phyloP scores from a whole-genome alignment of 73 alveolate species.

The Durusdinium trenchii region DNA sequence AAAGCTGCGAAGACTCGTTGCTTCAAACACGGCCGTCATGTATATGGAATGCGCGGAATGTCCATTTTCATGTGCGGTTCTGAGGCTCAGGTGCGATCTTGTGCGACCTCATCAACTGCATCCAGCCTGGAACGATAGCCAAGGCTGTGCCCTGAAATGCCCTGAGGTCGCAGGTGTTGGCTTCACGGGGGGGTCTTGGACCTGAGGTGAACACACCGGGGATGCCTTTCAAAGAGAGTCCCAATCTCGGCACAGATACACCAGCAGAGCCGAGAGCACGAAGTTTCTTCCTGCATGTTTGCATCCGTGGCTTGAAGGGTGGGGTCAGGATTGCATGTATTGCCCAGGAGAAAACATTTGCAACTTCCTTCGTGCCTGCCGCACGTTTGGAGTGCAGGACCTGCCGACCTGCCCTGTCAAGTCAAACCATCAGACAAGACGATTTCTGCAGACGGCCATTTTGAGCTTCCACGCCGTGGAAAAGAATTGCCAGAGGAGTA shows the following conservation, averaged over 20 bases:
- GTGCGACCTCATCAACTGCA: slow-evolving; percentile 80
- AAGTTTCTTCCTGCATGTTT: neutral
- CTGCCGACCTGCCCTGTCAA: too few species aligned
- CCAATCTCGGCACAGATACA: neutral
- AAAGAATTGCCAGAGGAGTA: slow-evolving; percentile 12
- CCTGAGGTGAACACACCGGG: slow-evolving; percentile 72
- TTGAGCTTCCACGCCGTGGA: too few species aligned
- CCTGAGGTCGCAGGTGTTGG: too few species aligned
- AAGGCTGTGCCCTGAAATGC: too few species aligned
- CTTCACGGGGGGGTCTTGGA: too few species aligned
- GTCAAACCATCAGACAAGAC: too few species aligned
- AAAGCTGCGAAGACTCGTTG: too few species aligned
- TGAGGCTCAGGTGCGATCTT: slow-evolving; percentile 70
- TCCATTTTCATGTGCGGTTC: neutral
- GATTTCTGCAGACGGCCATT: too few species aligned
- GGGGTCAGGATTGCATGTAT: neutral
- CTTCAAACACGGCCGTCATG: too few species aligned
- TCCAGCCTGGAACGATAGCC: slow-evolving; percentile 62
- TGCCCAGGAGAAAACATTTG: slow-evolving; percentile 76
- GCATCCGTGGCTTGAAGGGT: neutral
- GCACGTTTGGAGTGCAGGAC: slow-evolving; percentile 77
- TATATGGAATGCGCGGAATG: too few species aligned
- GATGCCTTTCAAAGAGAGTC: slow-evolving; percentile 73
- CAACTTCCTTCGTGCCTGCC: slow-evolving; percentile 88
- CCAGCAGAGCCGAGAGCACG: neutral